Evolutionary conservation across 1,284 basidiomycete species (phyloP).

Genomic region (Puccinia triticina): DNA sequence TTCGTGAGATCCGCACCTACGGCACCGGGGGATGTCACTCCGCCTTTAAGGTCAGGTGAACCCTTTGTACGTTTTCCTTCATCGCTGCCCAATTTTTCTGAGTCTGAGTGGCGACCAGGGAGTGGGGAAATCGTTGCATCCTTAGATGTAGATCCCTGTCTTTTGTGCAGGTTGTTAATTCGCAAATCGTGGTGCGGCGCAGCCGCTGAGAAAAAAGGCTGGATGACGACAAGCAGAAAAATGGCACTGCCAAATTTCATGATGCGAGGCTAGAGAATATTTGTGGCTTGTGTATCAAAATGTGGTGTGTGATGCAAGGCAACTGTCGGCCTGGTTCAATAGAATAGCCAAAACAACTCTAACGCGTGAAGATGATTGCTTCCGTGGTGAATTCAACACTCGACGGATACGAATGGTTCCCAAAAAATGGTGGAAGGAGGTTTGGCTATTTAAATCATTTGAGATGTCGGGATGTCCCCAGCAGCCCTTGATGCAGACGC

Average conservation of each 20-base stretch:
- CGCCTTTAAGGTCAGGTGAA: background rate
- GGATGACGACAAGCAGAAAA: background rate
- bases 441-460: background rate
- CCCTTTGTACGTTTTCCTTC: background rate
- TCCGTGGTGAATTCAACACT: background rate
- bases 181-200: background rate
- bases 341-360: background rate
- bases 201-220: constrained; percentile 8
- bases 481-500: background rate
- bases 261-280: background rate
- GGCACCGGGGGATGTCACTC: background rate
- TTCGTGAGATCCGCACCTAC: background rate
- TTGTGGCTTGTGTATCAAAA: background rate
- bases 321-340: background rate
- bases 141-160: background rate
- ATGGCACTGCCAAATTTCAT: constrained; percentile 2
- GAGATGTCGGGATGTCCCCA: background rate
- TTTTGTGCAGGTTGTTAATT: background rate
- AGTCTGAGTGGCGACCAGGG: background rate
- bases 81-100: background rate
- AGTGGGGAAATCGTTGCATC: background rate
- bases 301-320: background rate
- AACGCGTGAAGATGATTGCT: constrained; percentile 1
- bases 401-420: background rate
- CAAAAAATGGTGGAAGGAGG: background rate